A percentile compares a stretch with the other conserved stretches of the same genome.
These are phyloP conservation scores for Dicorynia guianensis DNA, from an alignment of 306 rosid species.

Conservation along the genomic window DNA sequence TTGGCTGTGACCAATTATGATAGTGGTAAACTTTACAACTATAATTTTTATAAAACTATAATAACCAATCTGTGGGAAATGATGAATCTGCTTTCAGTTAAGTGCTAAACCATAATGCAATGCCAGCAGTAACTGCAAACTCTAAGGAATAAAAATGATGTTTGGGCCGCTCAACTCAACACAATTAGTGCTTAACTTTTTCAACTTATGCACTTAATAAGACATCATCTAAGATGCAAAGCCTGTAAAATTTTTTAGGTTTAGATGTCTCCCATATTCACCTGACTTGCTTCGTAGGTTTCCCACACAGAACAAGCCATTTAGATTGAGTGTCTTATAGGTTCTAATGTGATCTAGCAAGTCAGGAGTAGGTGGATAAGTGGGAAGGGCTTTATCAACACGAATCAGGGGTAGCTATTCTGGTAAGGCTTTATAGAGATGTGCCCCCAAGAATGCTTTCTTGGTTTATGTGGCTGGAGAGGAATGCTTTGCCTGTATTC, in stretches of 20 bases:
- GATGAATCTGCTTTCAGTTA: not conserved
- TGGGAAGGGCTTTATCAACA: too few species aligned
- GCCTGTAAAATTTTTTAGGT: not conserved
- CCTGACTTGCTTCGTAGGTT: conserved; percentile 21
- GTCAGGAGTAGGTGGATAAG: too few species aligned
- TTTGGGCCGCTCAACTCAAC: not conserved
- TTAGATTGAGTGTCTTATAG: conserved; percentile 1
- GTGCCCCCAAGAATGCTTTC: too few species aligned
- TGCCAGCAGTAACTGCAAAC: not conserved
- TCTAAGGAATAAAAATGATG: not conserved
- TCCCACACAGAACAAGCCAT: not conserved
- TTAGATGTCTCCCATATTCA: not conserved
- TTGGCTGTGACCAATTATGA: not conserved
- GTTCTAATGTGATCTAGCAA: conserved; percentile 14
- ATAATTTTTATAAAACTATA: not conserved
- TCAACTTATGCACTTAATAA: not conserved
- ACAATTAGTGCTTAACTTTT: not conserved
- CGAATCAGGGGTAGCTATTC: too few species aligned
- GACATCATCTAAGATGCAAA: conserved; percentile 9
- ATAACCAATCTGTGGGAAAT: not conserved
- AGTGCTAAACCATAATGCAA: not conserved
- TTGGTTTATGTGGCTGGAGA: too few species aligned
- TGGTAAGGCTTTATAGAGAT: too few species aligned
- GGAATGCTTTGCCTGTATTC: too few species aligned
- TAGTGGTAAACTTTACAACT: not conserved